phyloP scores from a whole-genome alignment of 1,139 yeast species.

The Tardiomyces depauwii region DNA sequence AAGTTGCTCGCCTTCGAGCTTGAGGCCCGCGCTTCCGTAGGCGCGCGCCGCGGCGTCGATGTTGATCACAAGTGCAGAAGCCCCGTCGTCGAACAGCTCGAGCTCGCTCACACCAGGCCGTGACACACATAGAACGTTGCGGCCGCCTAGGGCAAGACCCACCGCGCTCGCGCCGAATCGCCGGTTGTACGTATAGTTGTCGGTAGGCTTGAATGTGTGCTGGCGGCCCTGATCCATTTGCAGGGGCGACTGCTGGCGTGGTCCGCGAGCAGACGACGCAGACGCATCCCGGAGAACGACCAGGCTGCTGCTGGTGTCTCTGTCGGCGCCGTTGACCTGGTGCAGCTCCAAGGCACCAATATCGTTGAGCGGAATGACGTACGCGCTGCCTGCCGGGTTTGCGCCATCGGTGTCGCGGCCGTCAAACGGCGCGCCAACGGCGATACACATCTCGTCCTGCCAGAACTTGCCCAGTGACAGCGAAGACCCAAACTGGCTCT shows the following conservation, averaged over 20 bases:
- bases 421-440: conserved; percentile 40
- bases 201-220: not conserved
- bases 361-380: conserved; percentile 26
- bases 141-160: conserved; percentile 10
- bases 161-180: conserved; percentile 23
- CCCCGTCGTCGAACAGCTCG: conserved; percentile 19
- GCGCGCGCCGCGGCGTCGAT: conserved; percentile 12
- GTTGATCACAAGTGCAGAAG: conserved; percentile 10
- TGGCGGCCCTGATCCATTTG: not conserved
- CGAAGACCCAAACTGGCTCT: conserved; percentile 29
- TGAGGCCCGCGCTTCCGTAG: conserved; percentile 31
- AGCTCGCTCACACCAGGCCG: conserved; percentile 26
- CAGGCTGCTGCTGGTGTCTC: conserved; percentile 2
- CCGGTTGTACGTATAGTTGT: conserved; percentile 8
- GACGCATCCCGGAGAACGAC: not conserved
- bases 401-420: conserved; percentile 10
- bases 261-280: no score
- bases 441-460: conserved; percentile 28
- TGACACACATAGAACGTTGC: conserved; percentile 20
- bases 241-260: no score
- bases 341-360: conserved; percentile 3
- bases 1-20: conserved; percentile 26
- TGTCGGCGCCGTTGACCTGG: not conserved
- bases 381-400: conserved; percentile 30
- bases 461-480: conserved; percentile 31